phyloP scores from a whole-genome alignment of 2,329 filamentous ascomycete species.

The Arthrobotrys sinensis region DNA sequence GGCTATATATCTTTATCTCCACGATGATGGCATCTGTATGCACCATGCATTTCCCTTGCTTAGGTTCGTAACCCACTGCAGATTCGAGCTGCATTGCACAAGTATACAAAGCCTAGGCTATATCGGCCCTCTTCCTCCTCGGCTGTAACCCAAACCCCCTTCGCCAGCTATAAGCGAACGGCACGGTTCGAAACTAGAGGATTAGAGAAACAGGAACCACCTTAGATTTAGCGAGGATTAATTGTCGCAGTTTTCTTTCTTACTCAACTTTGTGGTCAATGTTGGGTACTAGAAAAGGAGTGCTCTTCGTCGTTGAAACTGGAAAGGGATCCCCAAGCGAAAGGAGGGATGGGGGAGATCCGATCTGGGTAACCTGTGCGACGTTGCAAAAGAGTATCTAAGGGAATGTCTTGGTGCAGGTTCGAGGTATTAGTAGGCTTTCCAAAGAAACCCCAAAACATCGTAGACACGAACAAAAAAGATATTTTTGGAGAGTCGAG shows the following conservation, averaged over 20 bases:
- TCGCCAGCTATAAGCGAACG: conserved; percentile 33
- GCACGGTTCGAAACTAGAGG: conserved; percentile 9
- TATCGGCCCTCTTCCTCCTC: conserved; percentile 1
- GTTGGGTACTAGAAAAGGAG: conserved; percentile 1
- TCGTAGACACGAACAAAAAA: not conserved
- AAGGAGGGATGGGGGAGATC: not conserved
- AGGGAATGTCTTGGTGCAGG: not conserved
- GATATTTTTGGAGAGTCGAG: conserved; percentile 6
- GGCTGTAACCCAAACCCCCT: conserved; percentile 23
- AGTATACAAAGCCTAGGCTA: conserved; percentile 27
- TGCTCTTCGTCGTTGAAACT: not conserved
- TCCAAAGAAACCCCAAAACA: not conserved
- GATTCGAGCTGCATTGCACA: conserved; percentile 16
- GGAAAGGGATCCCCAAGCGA: not conserved
- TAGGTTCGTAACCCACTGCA: not conserved
- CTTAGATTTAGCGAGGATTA: conserved; percentile 12
- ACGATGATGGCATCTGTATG: conserved; percentile 3
- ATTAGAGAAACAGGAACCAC: conserved; percentile 1
- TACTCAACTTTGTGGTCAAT: conserved; percentile 42
- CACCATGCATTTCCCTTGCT: conserved; percentile 12
- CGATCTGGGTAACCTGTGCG: conserved; percentile 5
- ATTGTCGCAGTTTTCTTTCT: not conserved
- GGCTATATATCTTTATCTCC: conserved; percentile 25
- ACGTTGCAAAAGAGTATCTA: not conserved
- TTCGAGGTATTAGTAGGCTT: not conserved